phyloP scores from a whole-genome alignment of 1,139 yeast genomes.

The Blastobotrys aristatus region DNA sequence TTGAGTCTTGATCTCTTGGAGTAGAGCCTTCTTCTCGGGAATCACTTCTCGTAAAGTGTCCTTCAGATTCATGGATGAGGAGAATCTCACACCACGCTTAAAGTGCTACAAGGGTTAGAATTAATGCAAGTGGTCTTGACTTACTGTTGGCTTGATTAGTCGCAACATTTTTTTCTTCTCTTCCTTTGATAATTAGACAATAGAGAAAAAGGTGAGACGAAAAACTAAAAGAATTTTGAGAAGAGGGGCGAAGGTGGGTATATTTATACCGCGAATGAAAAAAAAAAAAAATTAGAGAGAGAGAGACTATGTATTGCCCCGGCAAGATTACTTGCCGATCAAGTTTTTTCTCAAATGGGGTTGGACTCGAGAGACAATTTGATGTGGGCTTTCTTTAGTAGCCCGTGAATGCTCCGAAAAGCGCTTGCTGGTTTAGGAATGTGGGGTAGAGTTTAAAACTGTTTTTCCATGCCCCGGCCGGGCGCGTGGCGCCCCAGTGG shows the following conservation, averaged over 20 bases:
- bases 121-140: too few relatives aligned
- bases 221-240: not conserved
- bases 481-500: too few relatives aligned
- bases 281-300: too few relatives aligned
- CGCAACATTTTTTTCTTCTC: not conserved
- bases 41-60: slow-evolving; percentile 39
- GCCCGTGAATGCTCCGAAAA: too few relatives aligned
- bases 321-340: too few relatives aligned
- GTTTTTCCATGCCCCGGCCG: too few relatives aligned
- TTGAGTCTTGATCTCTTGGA: slow-evolving; percentile 38
- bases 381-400: too few relatives aligned
- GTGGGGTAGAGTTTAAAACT: too few relatives aligned
- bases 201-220: not conserved
- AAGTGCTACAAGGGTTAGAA: not conserved
- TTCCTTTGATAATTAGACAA: not conserved
- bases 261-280: too few relatives aligned
- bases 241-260: not conserved
- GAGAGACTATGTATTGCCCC: too few relatives aligned
- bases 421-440: too few relatives aligned
- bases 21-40: slow-evolving; percentile 40
- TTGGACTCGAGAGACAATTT: too few relatives aligned
- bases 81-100: slow-evolving; percentile 21
- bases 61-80: slow-evolving; percentile 31
- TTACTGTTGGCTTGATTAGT: slow-evolving; percentile 6
- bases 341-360: not conserved